phyloP scores from a whole-genome alignment of 2,329 filamentous ascomycete species.

The Colletotrichum musicola region DNA sequence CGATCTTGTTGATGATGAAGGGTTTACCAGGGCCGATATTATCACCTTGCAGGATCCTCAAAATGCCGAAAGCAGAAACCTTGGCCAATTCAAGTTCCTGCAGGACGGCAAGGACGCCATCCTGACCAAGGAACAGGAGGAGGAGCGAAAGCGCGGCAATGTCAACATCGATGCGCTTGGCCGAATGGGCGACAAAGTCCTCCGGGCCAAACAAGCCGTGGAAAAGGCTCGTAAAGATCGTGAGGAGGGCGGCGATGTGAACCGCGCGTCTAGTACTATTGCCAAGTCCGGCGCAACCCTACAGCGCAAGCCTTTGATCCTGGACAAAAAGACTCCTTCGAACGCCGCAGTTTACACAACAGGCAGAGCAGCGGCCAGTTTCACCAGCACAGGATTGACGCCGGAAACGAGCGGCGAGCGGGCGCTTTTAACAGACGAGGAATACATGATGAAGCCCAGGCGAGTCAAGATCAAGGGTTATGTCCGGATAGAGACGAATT shows the following conservation, averaged over 20 bases:
- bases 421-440: slow-evolving; percentile 89
- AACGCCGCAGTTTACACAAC: slow-evolving; percentile 94
- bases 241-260: slow-evolving; percentile 69
- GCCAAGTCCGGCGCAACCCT: slow-evolving; percentile 49
- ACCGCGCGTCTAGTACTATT: slow-evolving; percentile 62
- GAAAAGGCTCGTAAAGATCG: slow-evolving; percentile 86
- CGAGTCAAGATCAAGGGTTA: slow-evolving; percentile 93
- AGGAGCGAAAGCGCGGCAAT: slow-evolving; percentile 72
- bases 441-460: slow-evolving; percentile 94
- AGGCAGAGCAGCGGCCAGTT: slow-evolving; percentile 90
- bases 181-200: slow-evolving; percentile 82
- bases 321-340: slow-evolving; percentile 74
- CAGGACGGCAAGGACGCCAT: slow-evolving; percentile 81
- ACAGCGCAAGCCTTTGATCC: slow-evolving; percentile 60
- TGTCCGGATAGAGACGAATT: slow-evolving; percentile 86
- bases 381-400: slow-evolving; percentile 94
- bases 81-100: slow-evolving; percentile 90
- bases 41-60: slow-evolving; percentile 97
- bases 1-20: slow-evolving; percentile 87
- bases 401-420: slow-evolving; percentile 90
- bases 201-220: slow-evolving; percentile 94
- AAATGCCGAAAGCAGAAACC: slow-evolving; percentile 83
- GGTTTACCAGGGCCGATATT: slow-evolving; percentile 90
- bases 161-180: slow-evolving; percentile 88
- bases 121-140: slow-evolving; percentile 77